Percentiles rank a stretch among this genome's conserved stretches.
phyloP scores from a whole-genome alignment of 2,329 filamentous ascomycete species.

The Aspergillus calidoustus region DNA sequence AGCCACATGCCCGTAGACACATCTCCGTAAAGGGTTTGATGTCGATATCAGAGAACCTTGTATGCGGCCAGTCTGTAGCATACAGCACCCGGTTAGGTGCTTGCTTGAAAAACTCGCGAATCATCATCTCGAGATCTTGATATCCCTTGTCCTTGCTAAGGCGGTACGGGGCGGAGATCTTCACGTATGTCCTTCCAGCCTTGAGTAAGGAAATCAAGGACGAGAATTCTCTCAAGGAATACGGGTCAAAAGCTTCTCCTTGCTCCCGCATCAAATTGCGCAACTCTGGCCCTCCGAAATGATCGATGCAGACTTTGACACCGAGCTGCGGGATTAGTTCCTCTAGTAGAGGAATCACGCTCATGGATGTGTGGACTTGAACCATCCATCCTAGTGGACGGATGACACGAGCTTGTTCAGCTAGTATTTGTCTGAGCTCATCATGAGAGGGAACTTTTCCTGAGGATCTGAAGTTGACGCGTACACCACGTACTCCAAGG shows the following conservation, averaged over 20 bases:
- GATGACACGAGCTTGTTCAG: conserved; percentile 56
- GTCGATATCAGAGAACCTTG: conserved; percentile 62
- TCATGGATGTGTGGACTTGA: conserved; percentile 62
- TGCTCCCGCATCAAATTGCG: conserved; percentile 18
- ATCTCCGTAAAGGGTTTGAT: conserved; percentile 59
- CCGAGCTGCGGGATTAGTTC: conserved; percentile 54
- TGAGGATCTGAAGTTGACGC: conserved; percentile 63
- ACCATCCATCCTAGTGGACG: conserved; percentile 60
- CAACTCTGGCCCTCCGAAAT: conserved; percentile 59
- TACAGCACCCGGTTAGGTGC: conserved; percentile 58
- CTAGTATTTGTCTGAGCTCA: conserved; percentile 50
- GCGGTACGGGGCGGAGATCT: conserved; percentile 64
- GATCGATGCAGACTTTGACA: conserved; percentile 63
- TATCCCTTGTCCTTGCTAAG: conserved; percentile 52
- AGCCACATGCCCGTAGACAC: conserved; percentile 59
- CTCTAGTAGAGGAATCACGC: conserved; percentile 55
- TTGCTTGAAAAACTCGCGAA: conserved; percentile 53
- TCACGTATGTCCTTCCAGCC: conserved; percentile 58
- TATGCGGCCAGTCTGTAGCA: conserved; percentile 69
- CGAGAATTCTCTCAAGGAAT: conserved; percentile 55
- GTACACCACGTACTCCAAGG: conserved; percentile 62
- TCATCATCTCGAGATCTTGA: conserved; percentile 54
- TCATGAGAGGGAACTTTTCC: conserved; percentile 46
- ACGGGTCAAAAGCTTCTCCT: conserved; percentile 42
- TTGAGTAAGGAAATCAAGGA: conserved; percentile 55